Evolutionary conservation across 2,329 filamentous ascomycete species (phyloP).

Genomic region (Colletotrichum orbiculare): DNA sequence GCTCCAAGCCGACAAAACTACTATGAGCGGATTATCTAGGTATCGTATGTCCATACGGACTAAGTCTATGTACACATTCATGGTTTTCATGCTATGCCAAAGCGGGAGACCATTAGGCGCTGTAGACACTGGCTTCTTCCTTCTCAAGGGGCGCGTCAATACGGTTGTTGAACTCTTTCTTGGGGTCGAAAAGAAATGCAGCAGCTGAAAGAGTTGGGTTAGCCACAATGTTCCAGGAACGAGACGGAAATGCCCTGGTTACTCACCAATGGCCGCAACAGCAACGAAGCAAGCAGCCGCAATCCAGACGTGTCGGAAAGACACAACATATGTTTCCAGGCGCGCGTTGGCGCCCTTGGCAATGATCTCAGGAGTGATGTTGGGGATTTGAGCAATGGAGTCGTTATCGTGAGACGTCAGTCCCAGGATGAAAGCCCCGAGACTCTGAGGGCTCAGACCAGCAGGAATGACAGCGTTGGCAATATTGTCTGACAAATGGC

Average conservation of each 20-base stretch:
- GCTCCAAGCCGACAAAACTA: no score
- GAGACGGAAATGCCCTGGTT: background rate
- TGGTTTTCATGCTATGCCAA: no score
- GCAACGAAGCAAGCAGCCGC: conserved; percentile 44
- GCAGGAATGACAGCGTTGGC: conserved; percentile 44
- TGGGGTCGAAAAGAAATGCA: conserved; percentile 44
- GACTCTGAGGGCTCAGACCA: conserved; percentile 41
- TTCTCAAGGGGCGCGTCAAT: conserved; percentile 51
- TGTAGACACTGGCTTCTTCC: conserved; percentile 37
- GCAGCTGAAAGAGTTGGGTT: background rate
- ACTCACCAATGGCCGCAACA: conserved; percentile 44
- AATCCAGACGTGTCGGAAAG: conserved; percentile 48
- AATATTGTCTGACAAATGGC: conserved; percentile 44
- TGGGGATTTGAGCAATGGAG: conserved; percentile 42
- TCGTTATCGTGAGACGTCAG: conserved; percentile 42
- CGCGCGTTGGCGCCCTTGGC: conserved; percentile 41
- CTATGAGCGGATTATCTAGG: no score
- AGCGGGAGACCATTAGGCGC: no score
- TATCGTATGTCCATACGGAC: no score
- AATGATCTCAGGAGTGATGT: conserved; percentile 44
- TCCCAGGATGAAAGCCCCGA: conserved; percentile 43
- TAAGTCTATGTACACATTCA: no score
- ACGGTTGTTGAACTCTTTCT: conserved; percentile 50
- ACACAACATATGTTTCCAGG: conserved; percentile 42
- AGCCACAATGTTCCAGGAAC: background rate